Base-by-base conservation (phyloP, 2,329 filamentous ascomycete genomes). In the Botrytis squamosa region DNA sequence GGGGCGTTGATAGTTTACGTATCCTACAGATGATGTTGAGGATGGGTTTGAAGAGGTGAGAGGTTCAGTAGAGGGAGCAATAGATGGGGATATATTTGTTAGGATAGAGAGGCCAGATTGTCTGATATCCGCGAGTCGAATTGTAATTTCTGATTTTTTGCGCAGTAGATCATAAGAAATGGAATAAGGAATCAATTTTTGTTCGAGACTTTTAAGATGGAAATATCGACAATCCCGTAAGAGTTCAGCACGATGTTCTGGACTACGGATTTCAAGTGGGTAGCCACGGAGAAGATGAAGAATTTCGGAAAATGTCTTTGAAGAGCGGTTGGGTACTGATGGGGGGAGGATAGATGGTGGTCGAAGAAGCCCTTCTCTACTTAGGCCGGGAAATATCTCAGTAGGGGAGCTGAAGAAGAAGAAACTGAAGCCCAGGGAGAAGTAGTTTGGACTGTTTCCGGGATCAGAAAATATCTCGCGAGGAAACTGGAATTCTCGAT, bases 371-470 rank as follows among this genome's bases (percentile, higher is more conserved):
- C 90, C 89, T 75, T 90, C 89, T 70, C 93, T 90, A 74, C 94
- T 90, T 0, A 98, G 88, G 1, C 95, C 95, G 0, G 95, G 95
- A 78, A 97, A 98, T 9, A 94, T 88, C 78, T 97, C 92, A 22
- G 89, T 86, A 0, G 93, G 93, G 3, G 89, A 90, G 25, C 91
- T 91, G 84, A 97, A 97, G 86, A 97, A 97, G 78, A 97, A 97
- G 78, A 93, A 89, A 55, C 91, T 92, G 80, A 97, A 97, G 74
- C 95, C 95, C 5, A 98, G 88, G 0, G 94, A 92, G 85, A 98
- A 98, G 86, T 94, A 98, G 82, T 98, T 98, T 20, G 95, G 95
- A n/a, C 90, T 91, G 83, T 98, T 95, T 40, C 95, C 95, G 0
- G 94, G 93, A 52, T 89, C 88, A 44, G 89, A 91, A 82, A 98